phyloP scores from a whole-genome alignment of 148 eudicot genomes.

The Rhododendron williamsianum region DNA sequence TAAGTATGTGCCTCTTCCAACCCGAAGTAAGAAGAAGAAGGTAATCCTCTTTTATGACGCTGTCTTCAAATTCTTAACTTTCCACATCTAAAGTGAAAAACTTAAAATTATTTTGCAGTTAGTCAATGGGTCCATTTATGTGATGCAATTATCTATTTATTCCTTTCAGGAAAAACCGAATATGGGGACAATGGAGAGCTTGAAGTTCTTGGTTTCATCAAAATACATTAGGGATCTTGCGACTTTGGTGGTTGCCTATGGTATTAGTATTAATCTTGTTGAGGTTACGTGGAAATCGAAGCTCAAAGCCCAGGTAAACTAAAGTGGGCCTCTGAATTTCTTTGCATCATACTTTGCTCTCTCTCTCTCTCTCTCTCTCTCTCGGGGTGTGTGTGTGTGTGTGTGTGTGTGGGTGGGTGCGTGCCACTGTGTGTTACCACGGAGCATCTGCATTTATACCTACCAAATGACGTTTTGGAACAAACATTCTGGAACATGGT shows the following conservation, averaged over 20 bases:
- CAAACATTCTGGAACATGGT: background rate
- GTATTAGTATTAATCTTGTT: conserved; percentile 93
- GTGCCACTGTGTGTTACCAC: background rate
- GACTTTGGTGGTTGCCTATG: conserved; percentile 91
- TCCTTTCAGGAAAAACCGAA: conserved; percentile 70
- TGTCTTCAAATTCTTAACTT: background rate
- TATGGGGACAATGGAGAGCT: conserved; percentile 99
- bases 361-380: too few species aligned
- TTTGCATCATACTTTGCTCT: background rate
- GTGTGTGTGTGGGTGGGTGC: background rate
- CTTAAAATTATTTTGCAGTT: background rate
- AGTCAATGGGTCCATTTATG: background rate
- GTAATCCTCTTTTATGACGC: conserved; percentile 19
- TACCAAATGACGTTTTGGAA: background rate
- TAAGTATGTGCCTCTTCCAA: conserved; percentile 66
- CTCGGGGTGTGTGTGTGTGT: background rate
- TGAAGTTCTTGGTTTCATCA: conserved; percentile 84
- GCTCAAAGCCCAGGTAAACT: conserved; percentile 94
- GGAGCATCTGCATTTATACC: background rate
- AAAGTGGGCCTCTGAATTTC: background rate
- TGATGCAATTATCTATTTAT: background rate
- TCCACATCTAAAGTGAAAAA: background rate
- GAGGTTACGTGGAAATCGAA: conserved; percentile 99
- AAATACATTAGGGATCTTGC: conserved; percentile 91
- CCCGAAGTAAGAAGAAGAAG: conserved; percentile 96